Evolutionary conservation across 202 grass and related monocot species (phyloP).

Genomic region (Schoenoplectus triqueter): DNA sequence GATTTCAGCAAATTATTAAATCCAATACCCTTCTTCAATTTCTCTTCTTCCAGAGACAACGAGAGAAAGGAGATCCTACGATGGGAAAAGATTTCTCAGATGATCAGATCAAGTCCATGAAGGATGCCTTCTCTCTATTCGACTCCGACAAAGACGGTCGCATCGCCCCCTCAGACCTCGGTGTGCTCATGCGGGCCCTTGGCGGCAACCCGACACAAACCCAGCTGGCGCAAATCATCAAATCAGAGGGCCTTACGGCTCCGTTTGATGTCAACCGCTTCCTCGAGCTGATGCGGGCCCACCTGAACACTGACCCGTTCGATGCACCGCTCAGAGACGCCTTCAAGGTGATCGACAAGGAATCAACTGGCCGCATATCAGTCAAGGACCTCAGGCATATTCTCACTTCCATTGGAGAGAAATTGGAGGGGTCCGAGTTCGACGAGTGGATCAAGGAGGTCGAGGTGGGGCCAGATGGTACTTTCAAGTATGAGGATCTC

Average conservation of each 20-base stretch:
- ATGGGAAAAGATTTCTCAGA: constrained; percentile 81
- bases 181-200: constrained; percentile 92
- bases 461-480: constrained; percentile 76
- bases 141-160: constrained; percentile 90
- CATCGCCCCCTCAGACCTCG: constrained; percentile 87
- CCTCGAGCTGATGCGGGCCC: constrained; percentile 81
- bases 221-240: constrained; percentile 77
- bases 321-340: constrained; percentile 87
- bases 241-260: constrained; percentile 72
- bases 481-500: constrained; percentile 96
- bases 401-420: constrained; percentile 92
- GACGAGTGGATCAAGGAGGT: constrained; percentile 99
- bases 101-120: constrained; percentile 90
- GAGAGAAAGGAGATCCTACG: not conserved
- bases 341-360: constrained; percentile 99
- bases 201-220: constrained; percentile 95
- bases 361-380: constrained; percentile 67
- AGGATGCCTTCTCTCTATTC: constrained; percentile 93
- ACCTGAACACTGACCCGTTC: constrained; percentile 89
- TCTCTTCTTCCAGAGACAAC: too few relatives aligned
- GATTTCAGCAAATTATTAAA: too few relatives aligned
- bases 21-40: too few relatives aligned
- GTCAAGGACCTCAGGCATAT: constrained; percentile 92
- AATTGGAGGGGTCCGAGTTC: constrained; percentile 85
- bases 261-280: constrained; percentile 92